These are phyloP conservation scores for Vachellia collinsii DNA, from an alignment of 306 rosid genomes.

Conservation along the genomic window DNA sequence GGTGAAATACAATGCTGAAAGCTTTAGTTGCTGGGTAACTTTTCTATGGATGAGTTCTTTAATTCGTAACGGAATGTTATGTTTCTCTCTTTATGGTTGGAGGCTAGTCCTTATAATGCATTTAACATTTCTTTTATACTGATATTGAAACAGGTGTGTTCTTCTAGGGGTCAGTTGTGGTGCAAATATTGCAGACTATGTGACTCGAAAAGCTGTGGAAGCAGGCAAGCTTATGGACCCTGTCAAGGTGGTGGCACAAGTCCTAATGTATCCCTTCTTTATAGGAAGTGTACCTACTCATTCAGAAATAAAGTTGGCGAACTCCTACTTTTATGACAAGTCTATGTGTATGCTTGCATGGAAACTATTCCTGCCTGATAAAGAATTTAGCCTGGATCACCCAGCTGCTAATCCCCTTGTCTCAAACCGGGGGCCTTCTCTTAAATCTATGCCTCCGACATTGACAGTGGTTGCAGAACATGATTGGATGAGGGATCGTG, in stretches of 20 bases:
- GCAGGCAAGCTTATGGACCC: conserved; percentile 88
- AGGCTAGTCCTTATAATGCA: conserved; percentile 1
- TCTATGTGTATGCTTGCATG: conserved; percentile 93
- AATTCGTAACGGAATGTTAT: conserved; percentile 9
- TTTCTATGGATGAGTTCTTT: conserved; percentile 20
- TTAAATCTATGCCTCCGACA: conserved; percentile 92
- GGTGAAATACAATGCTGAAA: background rate
- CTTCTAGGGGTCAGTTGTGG: conserved; percentile 99
- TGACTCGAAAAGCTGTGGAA: conserved; percentile 92
- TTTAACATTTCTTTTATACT: conserved; percentile 30
- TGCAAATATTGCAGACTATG: conserved; percentile 91
- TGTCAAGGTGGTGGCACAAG: conserved; percentile 92
- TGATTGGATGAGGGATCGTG: conserved; percentile 99
- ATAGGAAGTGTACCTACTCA: conserved; percentile 87
- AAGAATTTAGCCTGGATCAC: conserved; percentile 84
- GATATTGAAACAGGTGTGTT: conserved; percentile 71
- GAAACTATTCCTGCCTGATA: conserved; percentile 88
- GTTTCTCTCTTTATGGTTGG: background rate
- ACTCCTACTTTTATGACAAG: conserved; percentile 93
- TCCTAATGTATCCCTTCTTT: conserved; percentile 86
- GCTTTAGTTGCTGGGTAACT: conserved; percentile 15
- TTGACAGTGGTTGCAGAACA: conserved; percentile 91
- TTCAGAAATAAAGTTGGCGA: conserved; percentile 91
- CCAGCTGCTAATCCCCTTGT: conserved; percentile 88
- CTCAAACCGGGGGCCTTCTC: conserved; percentile 73